These are phyloP conservation scores for Vicia villosa DNA, from an alignment of 306 rosid species.

Conservation along the genomic window DNA sequence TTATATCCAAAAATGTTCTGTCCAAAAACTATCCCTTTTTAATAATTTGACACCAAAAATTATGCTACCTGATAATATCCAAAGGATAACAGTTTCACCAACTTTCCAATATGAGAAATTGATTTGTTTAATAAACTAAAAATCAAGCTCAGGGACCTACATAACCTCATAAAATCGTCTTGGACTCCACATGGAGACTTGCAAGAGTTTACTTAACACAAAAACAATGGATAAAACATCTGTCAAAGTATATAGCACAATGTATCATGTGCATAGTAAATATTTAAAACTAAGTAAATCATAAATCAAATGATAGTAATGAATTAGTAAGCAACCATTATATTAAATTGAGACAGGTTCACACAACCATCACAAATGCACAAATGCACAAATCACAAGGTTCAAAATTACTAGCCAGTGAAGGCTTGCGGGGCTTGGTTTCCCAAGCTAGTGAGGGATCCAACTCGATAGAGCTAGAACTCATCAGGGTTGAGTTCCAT, in stretches of 20 bases:
- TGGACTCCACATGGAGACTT: neutral
- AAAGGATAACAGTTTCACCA: constrained; percentile 9
- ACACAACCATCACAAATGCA: neutral
- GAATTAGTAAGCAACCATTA: neutral
- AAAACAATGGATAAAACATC: neutral
- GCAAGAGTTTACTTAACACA: neutral
- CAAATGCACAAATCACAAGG: neutral
- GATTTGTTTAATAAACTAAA: neutral
- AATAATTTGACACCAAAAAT: constrained; percentile 7
- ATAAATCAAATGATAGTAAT: neutral
- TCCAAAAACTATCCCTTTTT: neutral
- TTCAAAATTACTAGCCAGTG: neutral
- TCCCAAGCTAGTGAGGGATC: neutral
- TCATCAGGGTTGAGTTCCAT: neutral
- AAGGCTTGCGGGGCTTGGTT: neutral
- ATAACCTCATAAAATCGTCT: neutral
- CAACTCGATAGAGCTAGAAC: neutral
- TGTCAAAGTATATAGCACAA: neutral
- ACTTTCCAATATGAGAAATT: neutral
- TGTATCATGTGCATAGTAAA: neutral
- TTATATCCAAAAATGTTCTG: neutral
- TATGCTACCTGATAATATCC: neutral
- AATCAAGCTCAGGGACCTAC: neutral
- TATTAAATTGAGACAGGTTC: neutral
- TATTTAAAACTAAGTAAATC: neutral